Base-by-base conservation (phyloP, 192 early-diverging fungal genomes). In the Coemansia guatemalensis region DNA sequence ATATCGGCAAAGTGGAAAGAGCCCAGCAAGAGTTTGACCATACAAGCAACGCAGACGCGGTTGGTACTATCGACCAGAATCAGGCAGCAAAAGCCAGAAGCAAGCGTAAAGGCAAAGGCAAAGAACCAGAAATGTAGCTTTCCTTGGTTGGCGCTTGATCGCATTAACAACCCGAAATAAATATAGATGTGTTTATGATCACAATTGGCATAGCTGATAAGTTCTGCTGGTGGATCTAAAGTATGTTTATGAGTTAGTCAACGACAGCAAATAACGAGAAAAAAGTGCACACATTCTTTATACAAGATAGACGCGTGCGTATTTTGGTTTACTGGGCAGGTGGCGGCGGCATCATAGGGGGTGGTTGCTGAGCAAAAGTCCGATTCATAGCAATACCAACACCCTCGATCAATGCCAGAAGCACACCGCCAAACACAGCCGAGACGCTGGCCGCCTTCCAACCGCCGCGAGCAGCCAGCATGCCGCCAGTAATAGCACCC, bases 381-480 rank as follows among this genome's bases (percentile, higher is more conserved):
- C 88, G 81, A 62, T 82, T 77, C 60, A 95, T 85, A 60, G 88
- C 88, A 56, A 92, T 90, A 65, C 92, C 90, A 5, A 94, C 88
- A 67, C 97, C 97, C 75, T 99, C 97, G 79, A 99, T 95, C 58
- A 96, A 84, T 30, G 92, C 96, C 63, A 99, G 79, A 53, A 97
- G 86, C 33, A 91, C 84, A 60, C 94, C 96, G 47, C 96, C 95
- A 75, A 99, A 88, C 9, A 90, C 90, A 5, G 95, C 98, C 23
- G 91, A 94, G 17, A 91, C 82, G 39, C 84, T 73, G 29, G 93
- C 91, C n/a, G 92, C 90, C 65, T 77, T 88, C 65, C 80, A 72
- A 12, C 85, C 85, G 48, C 82, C 89, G 68, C 98, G 88, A 26
- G 92, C 93, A 51, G 98, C 95, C 50, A 99, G 76, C 56, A 97